Base-by-base conservation (phyloP, 345 rosid species). In the Eucalyptus tenuipes region DNA sequence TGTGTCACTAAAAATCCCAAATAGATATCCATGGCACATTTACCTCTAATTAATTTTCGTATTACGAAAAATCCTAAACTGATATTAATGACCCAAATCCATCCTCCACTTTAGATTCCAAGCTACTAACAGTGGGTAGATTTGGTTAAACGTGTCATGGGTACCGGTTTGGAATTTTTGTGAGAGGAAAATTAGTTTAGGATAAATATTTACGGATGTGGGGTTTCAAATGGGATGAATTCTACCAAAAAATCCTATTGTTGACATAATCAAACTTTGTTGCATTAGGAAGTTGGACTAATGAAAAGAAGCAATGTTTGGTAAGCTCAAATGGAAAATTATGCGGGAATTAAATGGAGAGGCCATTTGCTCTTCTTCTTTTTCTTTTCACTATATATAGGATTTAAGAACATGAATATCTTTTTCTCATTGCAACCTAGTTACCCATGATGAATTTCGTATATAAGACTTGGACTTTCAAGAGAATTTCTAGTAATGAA, bases 1-100 rank as follows among this genome's bases (percentile, higher is more conserved):
- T 3, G 4, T 59, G 31, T 59, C 15, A 27, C 68, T 59, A 13
- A 59, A 59, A 59, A 61, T 27, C 13, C 4, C 68, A 29, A 29
- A 6, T 8, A 4, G 0, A 4, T 29, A 29, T 10, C 13, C n/a
- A 17, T 8, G 44, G 7, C 80, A 17, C 25, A 3, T 16, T 8
- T 33, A 33, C 24, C 80, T 10, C 2, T 17, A 3, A 68, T 18
- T 16, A 33, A 68, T 68, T 68, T 8, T 33, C 1, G 4, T 33
- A 9, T 33, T 7, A 68, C 80, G 0, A 33, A 68, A 68, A 33
- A 33, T 17, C 7, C 11, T 68, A 17, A 68, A 33, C 20, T 17
- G 7, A 17, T 33, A 8, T 9, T 68, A 1, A 5, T 33, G 7
- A 59, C n/a, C 66, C 13, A 29, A 37, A 75, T 20, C 13, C 15